Evolutionary conservation across 257 asterid species (phyloP).

Genomic region (Primulina eburnea): DNA sequence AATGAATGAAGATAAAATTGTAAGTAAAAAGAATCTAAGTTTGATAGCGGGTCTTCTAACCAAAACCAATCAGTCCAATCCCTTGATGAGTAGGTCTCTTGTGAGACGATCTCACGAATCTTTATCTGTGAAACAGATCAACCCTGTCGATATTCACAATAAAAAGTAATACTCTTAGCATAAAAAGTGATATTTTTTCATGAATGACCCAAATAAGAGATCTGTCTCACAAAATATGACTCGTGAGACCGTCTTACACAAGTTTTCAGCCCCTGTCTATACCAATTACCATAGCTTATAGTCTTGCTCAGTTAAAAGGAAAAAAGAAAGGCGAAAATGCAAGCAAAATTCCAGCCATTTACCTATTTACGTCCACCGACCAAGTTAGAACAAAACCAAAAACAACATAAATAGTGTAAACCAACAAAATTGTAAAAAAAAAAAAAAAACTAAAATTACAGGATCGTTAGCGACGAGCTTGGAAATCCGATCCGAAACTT

Average conservation of each 20-base stretch:
- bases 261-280: neutral
- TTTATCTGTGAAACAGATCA: no score
- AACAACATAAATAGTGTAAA: neutral
- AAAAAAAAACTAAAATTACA: constrained; percentile 31
- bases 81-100: no score
- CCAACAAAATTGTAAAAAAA: neutral
- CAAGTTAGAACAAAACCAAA: neutral
- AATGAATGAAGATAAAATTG: neutral
- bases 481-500: constrained; percentile 84
- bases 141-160: no score
- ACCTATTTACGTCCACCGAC: constrained; percentile 18
- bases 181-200: no score
- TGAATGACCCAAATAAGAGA: no score
- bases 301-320: neutral
- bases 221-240: no score
- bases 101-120: no score
- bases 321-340: neutral
- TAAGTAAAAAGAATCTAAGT: no score
- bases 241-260: no score
- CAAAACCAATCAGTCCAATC: neutral
- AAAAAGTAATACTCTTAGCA: no score
- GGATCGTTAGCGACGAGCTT: constrained; percentile 96
- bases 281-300: neutral
- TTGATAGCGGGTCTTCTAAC: no score
- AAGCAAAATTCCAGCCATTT: constrained; percentile 5